Evolutionary conservation across 768 basidiomycete species (phyloP).

Genomic region (Termitomyces eurrhizus): DNA sequence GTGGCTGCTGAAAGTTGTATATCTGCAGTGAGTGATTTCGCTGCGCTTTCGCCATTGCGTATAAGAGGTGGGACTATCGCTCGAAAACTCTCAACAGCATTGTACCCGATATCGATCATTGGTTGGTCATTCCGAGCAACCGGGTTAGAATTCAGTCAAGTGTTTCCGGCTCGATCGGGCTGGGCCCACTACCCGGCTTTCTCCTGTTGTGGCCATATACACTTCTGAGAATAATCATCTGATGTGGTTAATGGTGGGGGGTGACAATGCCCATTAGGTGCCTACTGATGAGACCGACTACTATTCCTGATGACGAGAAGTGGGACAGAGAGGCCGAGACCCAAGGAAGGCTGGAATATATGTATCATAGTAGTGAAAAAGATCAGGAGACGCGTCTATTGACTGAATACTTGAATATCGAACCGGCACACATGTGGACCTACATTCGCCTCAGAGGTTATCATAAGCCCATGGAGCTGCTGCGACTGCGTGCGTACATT

Average conservation of each 20-base stretch:
- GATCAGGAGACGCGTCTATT: constrained; percentile 9
- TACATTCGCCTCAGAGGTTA: not conserved
- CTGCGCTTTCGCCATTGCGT: constrained; percentile 64
- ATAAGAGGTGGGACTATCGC: constrained; percentile 42
- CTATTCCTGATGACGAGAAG: constrained; percentile 29
- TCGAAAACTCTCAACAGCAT: constrained; percentile 52
- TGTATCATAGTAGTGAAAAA: not conserved
- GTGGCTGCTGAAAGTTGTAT: constrained; percentile 63
- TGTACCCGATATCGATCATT: constrained; percentile 50
- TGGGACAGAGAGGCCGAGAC: constrained; percentile 4
- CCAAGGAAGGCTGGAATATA: not conserved
- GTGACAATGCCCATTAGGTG: constrained; percentile 32
- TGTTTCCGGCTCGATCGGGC: not conserved
- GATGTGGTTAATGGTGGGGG: constrained; percentile 30
- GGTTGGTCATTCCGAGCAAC: constrained; percentile 45
- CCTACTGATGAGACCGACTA: constrained; percentile 40
- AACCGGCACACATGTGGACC: not conserved
- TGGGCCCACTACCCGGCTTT: not conserved
- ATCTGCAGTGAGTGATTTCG: constrained; percentile 52
- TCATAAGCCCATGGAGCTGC: not conserved
- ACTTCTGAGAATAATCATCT: constrained; percentile 36
- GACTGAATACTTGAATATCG: not conserved
- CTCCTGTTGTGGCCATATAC: constrained; percentile 46
- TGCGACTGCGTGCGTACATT: too few relatives aligned
- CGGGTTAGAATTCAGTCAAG: constrained; percentile 26